A percentile compares a stretch with the other conserved stretches of the same genome.
Evolutionary conservation across 2,329 filamentous ascomycete species (phyloP).

Genomic region (Gaeumannomyces sp.): DNA sequence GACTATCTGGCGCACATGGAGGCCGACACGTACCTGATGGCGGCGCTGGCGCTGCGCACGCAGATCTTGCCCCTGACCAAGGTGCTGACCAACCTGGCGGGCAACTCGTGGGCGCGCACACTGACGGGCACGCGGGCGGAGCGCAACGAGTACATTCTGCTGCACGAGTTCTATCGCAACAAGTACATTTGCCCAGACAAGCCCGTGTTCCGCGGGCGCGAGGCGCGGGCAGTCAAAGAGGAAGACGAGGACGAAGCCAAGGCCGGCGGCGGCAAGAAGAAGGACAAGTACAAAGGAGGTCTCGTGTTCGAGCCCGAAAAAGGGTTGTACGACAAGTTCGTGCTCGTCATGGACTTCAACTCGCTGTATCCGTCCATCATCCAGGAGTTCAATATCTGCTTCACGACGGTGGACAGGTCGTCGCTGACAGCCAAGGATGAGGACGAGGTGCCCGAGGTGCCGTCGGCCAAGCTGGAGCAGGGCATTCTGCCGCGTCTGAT

Average conservation of each 20-base stretch:
- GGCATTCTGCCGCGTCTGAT: conserved; percentile 89
- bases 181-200: conserved; percentile 99
- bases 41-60: conserved; percentile 78
- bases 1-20: conserved; percentile 93
- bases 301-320: conserved; percentile 97
- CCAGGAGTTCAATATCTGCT: conserved; percentile 99
- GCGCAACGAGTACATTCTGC: conserved; percentile 97
- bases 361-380: conserved; percentile 98
- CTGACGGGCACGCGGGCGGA: conserved; percentile 93
- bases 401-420: conserved; percentile 86
- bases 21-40: conserved; percentile 92
- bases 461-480: conserved; percentile 61
- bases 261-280: conserved; percentile 63
- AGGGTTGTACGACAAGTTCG: conserved; percentile 95
- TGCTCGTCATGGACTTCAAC: conserved; percentile 99
- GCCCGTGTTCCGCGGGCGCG: conserved; percentile 58
- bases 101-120: conserved; percentile 96
- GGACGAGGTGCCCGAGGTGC: conserved; percentile 83
- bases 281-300: conserved; percentile 98
- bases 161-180: conserved; percentile 93
- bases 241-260: conserved; percentile 67
- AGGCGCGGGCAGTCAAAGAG: conserved; percentile 67
- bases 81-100: conserved; percentile 90
- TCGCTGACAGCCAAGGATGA: conserved; percentile 61
- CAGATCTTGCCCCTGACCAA: conserved; percentile 93